Conservation (phyloP, 192 early-diverging fungal genomes). For the Paraglomus brasilianum region DNA sequence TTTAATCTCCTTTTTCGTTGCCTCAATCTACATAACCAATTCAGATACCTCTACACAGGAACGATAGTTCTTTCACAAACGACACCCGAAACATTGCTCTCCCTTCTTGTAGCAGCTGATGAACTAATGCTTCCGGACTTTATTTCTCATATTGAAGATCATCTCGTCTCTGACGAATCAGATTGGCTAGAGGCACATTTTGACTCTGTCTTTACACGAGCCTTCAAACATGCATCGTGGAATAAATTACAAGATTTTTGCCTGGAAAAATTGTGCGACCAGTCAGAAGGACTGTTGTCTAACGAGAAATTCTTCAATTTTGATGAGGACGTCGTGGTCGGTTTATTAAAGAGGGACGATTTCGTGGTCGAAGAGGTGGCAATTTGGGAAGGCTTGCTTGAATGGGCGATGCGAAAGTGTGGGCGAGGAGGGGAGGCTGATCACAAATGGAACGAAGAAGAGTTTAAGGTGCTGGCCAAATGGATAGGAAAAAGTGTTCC, state of each 20-base stretch:
- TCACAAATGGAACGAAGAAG: neutral
- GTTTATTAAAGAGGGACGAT: slow-evolving; percentile 13
- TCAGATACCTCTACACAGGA: slow-evolving; percentile 1
- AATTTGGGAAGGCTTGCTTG: slow-evolving; percentile 14
- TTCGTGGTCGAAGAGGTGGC: slow-evolving; percentile 3
- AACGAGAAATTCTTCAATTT: neutral
- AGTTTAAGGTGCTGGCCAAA: neutral
- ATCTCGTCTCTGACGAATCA: neutral
- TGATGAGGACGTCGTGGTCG: neutral
- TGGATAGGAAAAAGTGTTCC: neutral
- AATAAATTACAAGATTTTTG: slow-evolving; percentile 5
- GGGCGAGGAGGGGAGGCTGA: neutral
- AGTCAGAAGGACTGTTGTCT: neutral
- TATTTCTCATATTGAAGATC: slow-evolving; percentile 4
- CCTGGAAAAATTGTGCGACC: neutral
- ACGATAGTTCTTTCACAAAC: neutral
- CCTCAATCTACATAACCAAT: neutral
- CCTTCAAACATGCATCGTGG: slow-evolving; percentile 2
- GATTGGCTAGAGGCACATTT: slow-evolving; percentile 1
- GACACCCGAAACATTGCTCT: neutral
- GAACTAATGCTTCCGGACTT: slow-evolving; percentile 19
- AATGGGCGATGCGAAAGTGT: slow-evolving; percentile 14
- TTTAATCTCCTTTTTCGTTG: too few relatives aligned
- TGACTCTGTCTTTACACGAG: neutral
- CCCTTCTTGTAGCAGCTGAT: neutral